Conservation (phyloP, 495 filamentous ascomycete genomes). For the Cercophora sp. region DNA sequence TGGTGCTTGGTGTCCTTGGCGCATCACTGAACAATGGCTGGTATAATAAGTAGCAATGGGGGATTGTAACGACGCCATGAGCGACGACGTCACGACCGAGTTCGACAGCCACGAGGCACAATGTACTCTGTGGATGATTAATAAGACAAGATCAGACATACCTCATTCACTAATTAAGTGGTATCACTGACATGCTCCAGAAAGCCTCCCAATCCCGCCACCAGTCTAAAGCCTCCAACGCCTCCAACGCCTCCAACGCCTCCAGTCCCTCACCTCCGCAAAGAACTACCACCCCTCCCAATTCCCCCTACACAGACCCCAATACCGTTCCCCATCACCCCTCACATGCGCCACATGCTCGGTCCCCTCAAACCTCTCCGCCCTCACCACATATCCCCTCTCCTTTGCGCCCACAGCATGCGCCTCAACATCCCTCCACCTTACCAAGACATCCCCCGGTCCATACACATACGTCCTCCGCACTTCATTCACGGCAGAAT, state of each 20-base stretch:
- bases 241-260: background rate
- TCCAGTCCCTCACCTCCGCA: background rate
- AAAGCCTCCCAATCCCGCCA: too few relatives aligned
- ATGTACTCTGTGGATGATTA: too few relatives aligned
- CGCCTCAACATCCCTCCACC: slow-evolving; percentile 35
- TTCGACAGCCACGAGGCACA: too few relatives aligned
- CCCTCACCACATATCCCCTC: slow-evolving; percentile 29
- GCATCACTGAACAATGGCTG: too few relatives aligned
- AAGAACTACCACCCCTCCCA: slow-evolving; percentile 29
- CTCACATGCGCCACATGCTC: slow-evolving; percentile 42
- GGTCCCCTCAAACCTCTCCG: slow-evolving; percentile 34
- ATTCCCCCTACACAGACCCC: slow-evolving; percentile 32
- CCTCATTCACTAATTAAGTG: too few relatives aligned
- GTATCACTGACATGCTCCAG: too few relatives aligned
- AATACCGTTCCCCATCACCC: slow-evolving; percentile 37
- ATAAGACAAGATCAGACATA: too few relatives aligned
- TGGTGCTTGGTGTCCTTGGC: too few relatives aligned
- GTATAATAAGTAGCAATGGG: too few relatives aligned
- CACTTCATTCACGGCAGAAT: slow-evolving; percentile 32
- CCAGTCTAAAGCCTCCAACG: too few relatives aligned
- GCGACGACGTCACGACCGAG: too few relatives aligned
- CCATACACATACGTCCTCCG: slow-evolving; percentile 42
- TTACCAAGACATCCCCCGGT: slow-evolving; percentile 35
- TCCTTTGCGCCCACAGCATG: slow-evolving; percentile 32
- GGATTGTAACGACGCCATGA: too few relatives aligned